Percentiles rank a stretch among this genome's conserved stretches.
Evolutionary conservation across 352 stramenopile species (phyloP).

Genomic region (Aphanomyces stellatus): DNA sequence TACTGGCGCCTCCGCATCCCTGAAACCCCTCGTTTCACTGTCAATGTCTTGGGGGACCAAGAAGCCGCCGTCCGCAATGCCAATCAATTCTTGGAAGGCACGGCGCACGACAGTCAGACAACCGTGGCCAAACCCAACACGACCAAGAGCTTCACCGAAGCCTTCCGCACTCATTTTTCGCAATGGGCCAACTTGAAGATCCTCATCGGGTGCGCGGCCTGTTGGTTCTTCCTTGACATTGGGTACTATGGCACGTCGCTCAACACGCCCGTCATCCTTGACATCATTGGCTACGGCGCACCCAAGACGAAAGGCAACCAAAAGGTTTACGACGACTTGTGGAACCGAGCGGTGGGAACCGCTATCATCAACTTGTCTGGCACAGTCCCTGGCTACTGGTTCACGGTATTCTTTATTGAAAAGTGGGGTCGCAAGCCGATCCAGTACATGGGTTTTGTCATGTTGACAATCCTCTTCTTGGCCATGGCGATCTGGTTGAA

Average conservation of each 20-base stretch:
- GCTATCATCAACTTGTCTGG: slow-evolving; percentile 39
- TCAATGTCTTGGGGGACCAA: slow-evolving; percentile 34
- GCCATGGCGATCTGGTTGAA: slow-evolving; percentile 42
- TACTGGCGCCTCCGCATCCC: slow-evolving; percentile 43
- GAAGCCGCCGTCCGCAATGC: slow-evolving; percentile 27
- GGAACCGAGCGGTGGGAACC: slow-evolving; percentile 33
- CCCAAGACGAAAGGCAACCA: slow-evolving; percentile 30
- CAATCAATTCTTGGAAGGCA: slow-evolving; percentile 28
- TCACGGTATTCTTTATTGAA: slow-evolving; percentile 49
- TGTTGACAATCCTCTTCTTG: slow-evolving; percentile 38
- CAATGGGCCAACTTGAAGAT: slow-evolving; percentile 39
- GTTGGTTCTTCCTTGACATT: slow-evolving; percentile 57
- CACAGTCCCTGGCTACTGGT: slow-evolving; percentile 55
- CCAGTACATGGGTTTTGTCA: slow-evolving; percentile 47
- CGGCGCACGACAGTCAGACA: slow-evolving; percentile 24
- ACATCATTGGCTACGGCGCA: slow-evolving; percentile 36
- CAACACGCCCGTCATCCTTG: slow-evolving; percentile 38
- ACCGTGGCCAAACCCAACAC: slow-evolving; percentile 37
- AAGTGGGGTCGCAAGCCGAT: slow-evolving; percentile 44
- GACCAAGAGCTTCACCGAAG: slow-evolving; percentile 30
- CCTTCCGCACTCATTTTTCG: slow-evolving; percentile 28
- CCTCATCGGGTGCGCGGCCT: slow-evolving; percentile 35
- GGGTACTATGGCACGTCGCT: slow-evolving; percentile 48
- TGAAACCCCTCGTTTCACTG: slow-evolving; percentile 35
- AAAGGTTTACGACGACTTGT: slow-evolving; percentile 38